Conservation (phyloP, 2,329 filamentous ascomycete genomes). For the Diaporthe helianthi region DNA sequence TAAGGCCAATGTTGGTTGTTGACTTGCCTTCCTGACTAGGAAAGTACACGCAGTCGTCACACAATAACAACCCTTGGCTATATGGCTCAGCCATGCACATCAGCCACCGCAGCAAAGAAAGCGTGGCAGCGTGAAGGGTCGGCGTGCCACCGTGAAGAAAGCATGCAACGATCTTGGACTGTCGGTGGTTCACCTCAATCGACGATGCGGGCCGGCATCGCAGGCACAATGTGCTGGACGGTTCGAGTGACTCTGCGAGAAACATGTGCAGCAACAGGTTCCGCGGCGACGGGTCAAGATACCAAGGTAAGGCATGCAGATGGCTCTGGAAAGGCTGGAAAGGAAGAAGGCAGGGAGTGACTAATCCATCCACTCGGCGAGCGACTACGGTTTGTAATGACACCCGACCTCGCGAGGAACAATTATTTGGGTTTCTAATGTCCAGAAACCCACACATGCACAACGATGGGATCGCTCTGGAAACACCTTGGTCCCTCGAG, state of each 20-base stretch:
- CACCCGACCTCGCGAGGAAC: not conserved
- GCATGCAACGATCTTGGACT: too few relatives aligned
- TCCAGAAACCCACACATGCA: not conserved
- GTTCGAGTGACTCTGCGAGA: not conserved
- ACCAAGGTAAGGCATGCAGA: too few relatives aligned
- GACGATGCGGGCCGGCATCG: not conserved
- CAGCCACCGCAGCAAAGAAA: too few relatives aligned
- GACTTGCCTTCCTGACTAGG: slow-evolving; percentile 6
- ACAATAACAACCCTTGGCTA: not conserved
- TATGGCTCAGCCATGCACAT: not conserved
- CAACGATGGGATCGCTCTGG: not conserved
- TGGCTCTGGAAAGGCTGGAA: not conserved
- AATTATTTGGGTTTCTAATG: not conserved
- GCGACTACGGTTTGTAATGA: slow-evolving; percentile 16
- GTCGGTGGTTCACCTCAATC: not conserved
- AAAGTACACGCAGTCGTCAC: slow-evolving; percentile 6
- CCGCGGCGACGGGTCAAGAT: not conserved
- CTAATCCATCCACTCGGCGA: slow-evolving; percentile 16
- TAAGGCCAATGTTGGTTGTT: not conserved
- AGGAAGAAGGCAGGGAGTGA: not conserved
- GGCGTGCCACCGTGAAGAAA: too few relatives aligned
- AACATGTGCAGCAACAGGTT: not conserved
- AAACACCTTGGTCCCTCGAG: not conserved
- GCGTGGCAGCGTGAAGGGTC: too few relatives aligned
- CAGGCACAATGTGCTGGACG: not conserved